These are phyloP conservation scores for Triangularia setosa DNA, from an alignment of 2,329 filamentous ascomycete genomes.

Conservation along the genomic window DNA sequence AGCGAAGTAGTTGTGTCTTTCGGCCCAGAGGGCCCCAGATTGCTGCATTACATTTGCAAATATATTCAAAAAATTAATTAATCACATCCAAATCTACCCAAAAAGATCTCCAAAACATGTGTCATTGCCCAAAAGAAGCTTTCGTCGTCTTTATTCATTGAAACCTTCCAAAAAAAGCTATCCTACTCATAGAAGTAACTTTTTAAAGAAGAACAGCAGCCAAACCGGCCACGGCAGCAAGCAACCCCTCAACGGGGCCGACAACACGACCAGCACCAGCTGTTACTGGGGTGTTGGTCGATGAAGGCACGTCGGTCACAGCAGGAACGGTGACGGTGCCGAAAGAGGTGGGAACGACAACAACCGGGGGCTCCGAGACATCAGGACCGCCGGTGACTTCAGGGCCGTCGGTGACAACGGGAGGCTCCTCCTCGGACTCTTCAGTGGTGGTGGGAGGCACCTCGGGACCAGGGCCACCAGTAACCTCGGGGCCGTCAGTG, in stretches of 20 bases:
- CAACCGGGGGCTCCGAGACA: neutral
- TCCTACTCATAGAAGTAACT: neutral
- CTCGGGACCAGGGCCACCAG: neutral
- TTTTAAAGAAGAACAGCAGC: slow-evolving; percentile 23
- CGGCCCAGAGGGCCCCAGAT: neutral
- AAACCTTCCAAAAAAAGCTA: neutral
- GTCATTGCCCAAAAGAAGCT: neutral
- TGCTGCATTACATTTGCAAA: neutral
- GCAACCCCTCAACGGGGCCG: slow-evolving; percentile 15
- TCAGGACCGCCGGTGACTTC: neutral
- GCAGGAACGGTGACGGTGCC: slow-evolving; percentile 9
- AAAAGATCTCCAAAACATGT: neutral
- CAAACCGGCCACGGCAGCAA: slow-evolving; percentile 18
- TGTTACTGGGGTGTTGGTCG: slow-evolving; percentile 13
- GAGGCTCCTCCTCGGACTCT: neutral
- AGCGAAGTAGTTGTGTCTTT: neutral
- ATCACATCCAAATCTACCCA: neutral
- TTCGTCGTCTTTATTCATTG: neutral
- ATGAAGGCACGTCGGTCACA: slow-evolving; percentile 5
- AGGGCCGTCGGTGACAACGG: neutral
- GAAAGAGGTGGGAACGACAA: neutral
- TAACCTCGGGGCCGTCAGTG: neutral
- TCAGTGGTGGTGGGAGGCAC: neutral
- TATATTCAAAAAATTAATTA: neutral
- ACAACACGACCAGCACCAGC: slow-evolving; percentile 22